Base-by-base conservation (phyloP, 768 basidiomycete species). In the Suillus occidentalis region DNA sequence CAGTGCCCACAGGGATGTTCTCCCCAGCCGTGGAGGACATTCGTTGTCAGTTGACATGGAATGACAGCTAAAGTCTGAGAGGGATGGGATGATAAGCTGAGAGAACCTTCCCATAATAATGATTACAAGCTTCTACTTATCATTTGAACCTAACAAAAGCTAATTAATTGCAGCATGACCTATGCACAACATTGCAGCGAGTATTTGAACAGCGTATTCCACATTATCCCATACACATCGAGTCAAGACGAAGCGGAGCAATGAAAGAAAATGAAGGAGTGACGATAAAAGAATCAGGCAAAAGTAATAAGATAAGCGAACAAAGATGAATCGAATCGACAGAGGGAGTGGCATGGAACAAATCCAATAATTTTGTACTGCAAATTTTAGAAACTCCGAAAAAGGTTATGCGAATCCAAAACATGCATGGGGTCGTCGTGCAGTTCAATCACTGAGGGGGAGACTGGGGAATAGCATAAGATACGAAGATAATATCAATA, bases 401-500 rank as follows among this genome's bases (percentile, higher is more conserved):
- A 43, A 36, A 43, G 70, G 67, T 65, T 64, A 65, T 64, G 65
- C 36, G 65, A 56, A 28, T 45, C 57, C 52, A 63, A 25, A 34
- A 39, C 57, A 59, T 59, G 55, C 63, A 47, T 55, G 58, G 34
- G 61, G 43, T 20, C 47, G 63, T 60, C 65, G 36, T 49, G 61
- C 45, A 39, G 49, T 39, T 55, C 20, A 6, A 36, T 55, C 53
- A 55, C 8, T 36, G 34, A 36, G 20, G 25, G 34, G 57, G 49
- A 50, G 50, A 25, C 50, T 56, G 43, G 47, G 36, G 37, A 47
- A 55, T 25, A 47, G 52, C 16, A 62, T 39, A 65, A 55, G 25
- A 61, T 43, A 55, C 31, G 60, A 65, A 63, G 40, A 63, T 58
- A 6, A 65, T 14, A 69, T 85, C 72, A 91, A 77, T 94, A 93